Conservation (phyloP, 495 filamentous ascomycete species). For the Lophiotrema nucula region DNA sequence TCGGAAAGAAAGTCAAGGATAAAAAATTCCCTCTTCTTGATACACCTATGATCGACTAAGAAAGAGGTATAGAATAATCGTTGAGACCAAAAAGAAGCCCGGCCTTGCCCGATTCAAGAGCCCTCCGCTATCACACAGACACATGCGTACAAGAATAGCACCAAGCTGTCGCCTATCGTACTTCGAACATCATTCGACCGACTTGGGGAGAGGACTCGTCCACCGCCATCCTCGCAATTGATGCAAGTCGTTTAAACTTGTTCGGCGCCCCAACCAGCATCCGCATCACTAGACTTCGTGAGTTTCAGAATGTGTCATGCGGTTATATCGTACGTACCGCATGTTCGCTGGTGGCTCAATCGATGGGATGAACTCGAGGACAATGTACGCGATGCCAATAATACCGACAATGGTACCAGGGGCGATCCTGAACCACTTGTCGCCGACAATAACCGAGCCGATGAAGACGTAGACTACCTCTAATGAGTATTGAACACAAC, state of each 20-base stretch:
- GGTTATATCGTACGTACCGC: slow-evolving; percentile 49
- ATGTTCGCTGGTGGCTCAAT: slow-evolving; percentile 99
- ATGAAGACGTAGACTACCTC: slow-evolving; percentile 89
- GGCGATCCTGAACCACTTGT: slow-evolving; percentile 43
- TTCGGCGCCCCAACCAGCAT: slow-evolving; percentile 89
- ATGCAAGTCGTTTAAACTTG: slow-evolving; percentile 59
- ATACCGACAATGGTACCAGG: slow-evolving; percentile 41
- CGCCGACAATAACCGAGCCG: slow-evolving; percentile 76
- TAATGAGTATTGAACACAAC: slow-evolving; percentile 21
- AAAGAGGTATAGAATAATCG: no score
- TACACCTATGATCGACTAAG: no score
- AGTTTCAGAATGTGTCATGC: neutral
- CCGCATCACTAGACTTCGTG: slow-evolving; percentile 54
- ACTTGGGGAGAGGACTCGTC: slow-evolving; percentile 15
- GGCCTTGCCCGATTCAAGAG: neutral
- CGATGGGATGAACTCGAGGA: slow-evolving; percentile 87
- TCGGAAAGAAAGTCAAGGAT: no score
- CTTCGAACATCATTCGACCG: neutral
- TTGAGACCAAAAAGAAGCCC: neutral
- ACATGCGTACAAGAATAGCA: slow-evolving; percentile 26
- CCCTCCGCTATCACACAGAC: neutral
- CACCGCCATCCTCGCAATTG: slow-evolving; percentile 16
- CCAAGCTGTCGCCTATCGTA: neutral
- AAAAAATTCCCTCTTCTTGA: no score
- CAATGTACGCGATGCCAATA: slow-evolving; percentile 49